Conservation (phyloP, 305 asterid genomes). For the Solanum hybrid region DNA sequence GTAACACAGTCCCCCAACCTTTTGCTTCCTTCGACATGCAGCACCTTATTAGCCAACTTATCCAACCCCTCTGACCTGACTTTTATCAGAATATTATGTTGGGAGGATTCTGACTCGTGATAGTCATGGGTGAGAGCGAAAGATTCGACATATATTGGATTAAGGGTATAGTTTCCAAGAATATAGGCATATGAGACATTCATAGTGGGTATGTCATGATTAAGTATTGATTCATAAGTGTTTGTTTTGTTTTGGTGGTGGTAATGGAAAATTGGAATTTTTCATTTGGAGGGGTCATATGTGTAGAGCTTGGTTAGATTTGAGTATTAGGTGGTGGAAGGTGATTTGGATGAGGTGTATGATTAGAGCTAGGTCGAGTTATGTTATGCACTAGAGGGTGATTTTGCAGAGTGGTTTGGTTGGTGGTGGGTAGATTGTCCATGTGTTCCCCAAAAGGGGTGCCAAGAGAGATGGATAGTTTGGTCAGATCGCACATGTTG, state of each 20-base stretch:
- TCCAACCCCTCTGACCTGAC: neutral
- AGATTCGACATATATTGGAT: neutral
- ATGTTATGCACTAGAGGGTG: neutral
- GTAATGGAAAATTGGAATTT: neutral
- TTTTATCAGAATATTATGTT: too few relatives aligned
- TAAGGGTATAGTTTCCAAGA: neutral
- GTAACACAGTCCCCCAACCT: neutral
- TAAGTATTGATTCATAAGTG: neutral
- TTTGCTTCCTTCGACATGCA: neutral
- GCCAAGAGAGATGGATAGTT: neutral
- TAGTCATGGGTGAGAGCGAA: neutral
- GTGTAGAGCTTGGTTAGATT: neutral
- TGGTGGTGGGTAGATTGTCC: neutral
- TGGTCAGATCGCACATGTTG: neutral
- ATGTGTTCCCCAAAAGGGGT: neutral
- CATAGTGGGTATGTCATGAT: neutral
- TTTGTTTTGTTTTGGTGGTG: neutral
- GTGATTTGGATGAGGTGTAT: neutral
- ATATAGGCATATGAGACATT: neutral
- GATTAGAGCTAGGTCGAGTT: neutral
- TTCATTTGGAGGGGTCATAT: neutral
- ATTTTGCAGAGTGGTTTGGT: neutral
- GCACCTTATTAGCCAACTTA: neutral
- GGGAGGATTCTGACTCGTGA: neutral
- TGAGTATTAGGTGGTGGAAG: neutral